A percentile compares a stretch with the other conserved stretches of the same genome.
Conservation (phyloP, 2,329 filamentous ascomycete genomes). For the Fusarium metavorans region DNA sequence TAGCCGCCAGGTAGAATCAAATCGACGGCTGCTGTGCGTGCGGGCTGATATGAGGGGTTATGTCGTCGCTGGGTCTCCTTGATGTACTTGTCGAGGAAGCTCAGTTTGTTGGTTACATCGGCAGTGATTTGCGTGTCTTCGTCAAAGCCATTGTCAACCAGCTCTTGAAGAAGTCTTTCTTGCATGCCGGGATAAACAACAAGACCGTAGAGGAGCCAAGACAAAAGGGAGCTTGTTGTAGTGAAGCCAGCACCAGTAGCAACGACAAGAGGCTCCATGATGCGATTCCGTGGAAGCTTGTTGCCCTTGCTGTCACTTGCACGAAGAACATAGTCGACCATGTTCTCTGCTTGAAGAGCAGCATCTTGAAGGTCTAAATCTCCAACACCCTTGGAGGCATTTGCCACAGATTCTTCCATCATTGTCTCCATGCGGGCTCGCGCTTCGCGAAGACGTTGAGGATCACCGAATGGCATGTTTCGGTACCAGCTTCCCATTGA, state of each 20-base stretch:
- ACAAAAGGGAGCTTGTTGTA: conserved; percentile 68
- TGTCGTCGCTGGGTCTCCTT: conserved; percentile 72
- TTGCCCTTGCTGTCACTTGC: conserved; percentile 67
- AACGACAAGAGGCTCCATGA: conserved; percentile 57
- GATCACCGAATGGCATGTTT: conserved; percentile 68
- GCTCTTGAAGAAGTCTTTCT: conserved; percentile 67
- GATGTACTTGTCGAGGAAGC: conserved; percentile 68
- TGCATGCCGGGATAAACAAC: conserved; percentile 67
- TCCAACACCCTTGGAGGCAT: conserved; percentile 52
- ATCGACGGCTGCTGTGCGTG: conserved; percentile 66
- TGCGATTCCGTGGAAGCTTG: conserved; percentile 58
- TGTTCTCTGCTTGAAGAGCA: conserved; percentile 60
- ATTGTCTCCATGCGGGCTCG: conserved; percentile 50
- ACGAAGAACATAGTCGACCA: conserved; percentile 63
- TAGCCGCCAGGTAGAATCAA: conserved; percentile 71
- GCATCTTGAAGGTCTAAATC: conserved; percentile 61
- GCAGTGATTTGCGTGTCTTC: conserved; percentile 59
- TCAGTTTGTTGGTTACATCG: conserved; percentile 60
- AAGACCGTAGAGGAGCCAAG: conserved; percentile 68
- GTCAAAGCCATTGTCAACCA: conserved; percentile 61
- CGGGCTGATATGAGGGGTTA: conserved; percentile 72
- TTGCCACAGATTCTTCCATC: conserved; percentile 53
- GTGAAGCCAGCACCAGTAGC: conserved; percentile 70
- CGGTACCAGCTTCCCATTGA: conserved; percentile 68
- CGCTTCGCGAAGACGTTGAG: conserved; percentile 55